Evolutionary conservation across 805 yeast species (phyloP).

Genomic region (Torulaspora franciscae): DNA sequence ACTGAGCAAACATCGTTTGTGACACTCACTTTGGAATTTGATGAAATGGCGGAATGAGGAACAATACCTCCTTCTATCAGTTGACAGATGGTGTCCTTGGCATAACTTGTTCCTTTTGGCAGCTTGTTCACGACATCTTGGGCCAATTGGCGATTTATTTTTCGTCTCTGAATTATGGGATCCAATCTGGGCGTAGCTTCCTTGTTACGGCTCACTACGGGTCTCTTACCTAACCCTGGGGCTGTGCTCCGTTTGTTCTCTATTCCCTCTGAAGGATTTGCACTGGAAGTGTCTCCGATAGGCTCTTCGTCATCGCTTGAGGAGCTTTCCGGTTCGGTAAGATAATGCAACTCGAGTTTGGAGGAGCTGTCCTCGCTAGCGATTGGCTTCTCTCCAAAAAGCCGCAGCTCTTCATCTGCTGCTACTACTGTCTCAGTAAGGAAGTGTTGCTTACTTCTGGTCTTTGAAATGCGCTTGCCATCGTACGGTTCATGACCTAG

Average conservation of each 20-base stretch:
- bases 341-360: constrained; percentile 15
- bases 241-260: neutral
- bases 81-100: constrained; percentile 10
- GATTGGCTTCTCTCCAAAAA: neutral
- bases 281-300: neutral
- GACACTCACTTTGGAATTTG: constrained; percentile 18
- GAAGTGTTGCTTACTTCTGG: neutral
- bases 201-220: neutral
- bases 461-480: neutral
- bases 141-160: constrained; percentile 18
- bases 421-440: neutral
- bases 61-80: constrained; percentile 24
- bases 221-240: neutral
- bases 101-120: constrained; percentile 5
- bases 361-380: constrained; percentile 1
- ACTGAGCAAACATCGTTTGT: constrained; percentile 32
- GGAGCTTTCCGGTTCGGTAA: constrained; percentile 10
- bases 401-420: neutral
- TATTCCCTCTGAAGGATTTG: neutral
- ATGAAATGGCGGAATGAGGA: constrained; percentile 19
- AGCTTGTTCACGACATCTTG: constrained; percentile 12
- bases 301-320: constrained; percentile 5
- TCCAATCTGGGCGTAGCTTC: constrained; percentile 4
- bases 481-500: neutral
- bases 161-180: constrained; percentile 18